phyloP scores from a whole-genome alignment of 371 early-diverging fungal genomes.

The Mortierella sp. region DNA sequence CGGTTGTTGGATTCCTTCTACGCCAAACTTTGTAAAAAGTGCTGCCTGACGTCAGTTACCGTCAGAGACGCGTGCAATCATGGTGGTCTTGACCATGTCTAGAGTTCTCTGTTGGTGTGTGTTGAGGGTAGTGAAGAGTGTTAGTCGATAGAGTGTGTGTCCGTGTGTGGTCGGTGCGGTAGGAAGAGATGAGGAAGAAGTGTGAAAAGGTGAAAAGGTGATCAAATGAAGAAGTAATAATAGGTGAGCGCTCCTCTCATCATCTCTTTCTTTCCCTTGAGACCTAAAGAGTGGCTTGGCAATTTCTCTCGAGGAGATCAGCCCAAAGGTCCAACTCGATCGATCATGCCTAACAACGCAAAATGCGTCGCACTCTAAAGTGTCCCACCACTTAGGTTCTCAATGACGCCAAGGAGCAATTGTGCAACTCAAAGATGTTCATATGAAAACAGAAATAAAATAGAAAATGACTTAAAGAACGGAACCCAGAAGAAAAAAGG shows the following conservation, averaged over 20 bases:
- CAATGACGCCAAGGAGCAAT: background rate
- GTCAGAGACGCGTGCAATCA: slow-evolving; percentile 95
- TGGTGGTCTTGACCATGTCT: slow-evolving; percentile 94
- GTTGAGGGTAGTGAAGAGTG: background rate
- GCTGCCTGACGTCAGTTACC: slow-evolving; percentile 56
- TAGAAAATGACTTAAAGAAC: background rate
- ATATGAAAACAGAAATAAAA: background rate
- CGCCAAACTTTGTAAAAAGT: background rate
- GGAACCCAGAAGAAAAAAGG: slow-evolving; percentile 21
- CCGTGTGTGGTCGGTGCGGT: background rate
- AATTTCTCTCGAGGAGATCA: background rate
- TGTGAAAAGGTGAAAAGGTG: background rate
- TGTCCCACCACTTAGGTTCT: background rate
- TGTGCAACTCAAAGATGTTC: background rate
- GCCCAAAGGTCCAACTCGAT: background rate
- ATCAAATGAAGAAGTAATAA: background rate
- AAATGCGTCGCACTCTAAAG: background rate
- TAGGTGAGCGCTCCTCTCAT: background rate
- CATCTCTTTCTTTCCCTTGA: background rate
- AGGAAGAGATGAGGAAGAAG: background rate
- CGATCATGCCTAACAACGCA: background rate
- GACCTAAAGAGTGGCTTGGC: background rate
- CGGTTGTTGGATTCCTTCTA: background rate
- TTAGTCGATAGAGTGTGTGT: background rate
- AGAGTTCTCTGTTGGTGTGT: background rate